These are phyloP conservation scores for Henckelia pumila DNA, from an alignment of 257 asterid species.

Conservation along the genomic window DNA sequence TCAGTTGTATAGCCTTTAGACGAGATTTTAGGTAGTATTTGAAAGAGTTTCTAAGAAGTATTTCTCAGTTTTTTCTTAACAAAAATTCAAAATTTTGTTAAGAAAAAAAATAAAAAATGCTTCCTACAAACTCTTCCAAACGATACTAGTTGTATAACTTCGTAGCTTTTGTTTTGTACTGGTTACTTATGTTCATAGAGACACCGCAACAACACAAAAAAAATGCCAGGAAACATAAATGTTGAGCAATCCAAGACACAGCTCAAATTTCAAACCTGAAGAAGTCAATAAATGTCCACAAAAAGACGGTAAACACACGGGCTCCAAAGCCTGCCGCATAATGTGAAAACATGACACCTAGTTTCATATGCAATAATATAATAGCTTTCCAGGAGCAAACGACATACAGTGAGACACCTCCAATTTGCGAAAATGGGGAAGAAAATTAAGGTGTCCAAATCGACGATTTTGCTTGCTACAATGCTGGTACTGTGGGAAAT, in stretches of 20 bases:
- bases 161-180: too few relatives aligned
- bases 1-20: too few relatives aligned
- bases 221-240: constrained; percentile 39
- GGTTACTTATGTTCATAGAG: too few relatives aligned
- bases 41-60: too few relatives aligned
- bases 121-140: too few relatives aligned
- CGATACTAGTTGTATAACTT: too few relatives aligned
- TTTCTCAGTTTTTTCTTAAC: too few relatives aligned
- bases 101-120: too few relatives aligned
- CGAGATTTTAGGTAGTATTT: too few relatives aligned
- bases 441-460: constrained; percentile 7
- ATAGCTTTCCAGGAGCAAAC: neutral
- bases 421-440: constrained; percentile 8
- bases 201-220: too few relatives aligned
- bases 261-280: constrained; percentile 23
- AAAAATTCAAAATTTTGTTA: too few relatives aligned
- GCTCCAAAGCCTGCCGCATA: neutral
- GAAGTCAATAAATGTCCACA: constrained; percentile 28
- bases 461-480: constrained; percentile 2
- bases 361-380: neutral
- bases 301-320: neutral
- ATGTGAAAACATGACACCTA: neutral
- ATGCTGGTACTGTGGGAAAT: constrained; percentile 29
- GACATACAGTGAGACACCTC: neutral
- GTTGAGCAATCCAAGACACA: constrained; percentile 67